phyloP scores from a whole-genome alignment of 2,329 filamentous ascomycete species.

The Ophiosphaerella narmari region DNA sequence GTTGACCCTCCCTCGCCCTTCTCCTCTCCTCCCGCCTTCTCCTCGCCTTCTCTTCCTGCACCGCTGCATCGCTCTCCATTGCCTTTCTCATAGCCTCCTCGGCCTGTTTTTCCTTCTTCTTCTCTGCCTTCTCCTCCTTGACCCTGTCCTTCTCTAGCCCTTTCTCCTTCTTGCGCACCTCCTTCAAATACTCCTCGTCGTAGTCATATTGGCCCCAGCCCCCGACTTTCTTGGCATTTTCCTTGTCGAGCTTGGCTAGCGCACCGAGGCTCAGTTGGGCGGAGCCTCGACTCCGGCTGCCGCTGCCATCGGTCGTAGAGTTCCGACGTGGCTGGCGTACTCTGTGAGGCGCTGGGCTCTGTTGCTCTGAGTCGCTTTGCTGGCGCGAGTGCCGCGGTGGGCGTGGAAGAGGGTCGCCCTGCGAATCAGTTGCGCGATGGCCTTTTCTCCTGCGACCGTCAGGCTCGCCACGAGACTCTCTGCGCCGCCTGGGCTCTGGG shows the following conservation, averaged over 20 bases:
- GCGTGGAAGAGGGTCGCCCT: constrained; percentile 42
- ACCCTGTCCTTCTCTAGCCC: constrained; percentile 40
- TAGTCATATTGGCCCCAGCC: constrained; percentile 49
- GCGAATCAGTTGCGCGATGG: constrained; percentile 48
- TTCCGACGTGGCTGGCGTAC: constrained; percentile 23
- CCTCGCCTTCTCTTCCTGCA: constrained; percentile 27
- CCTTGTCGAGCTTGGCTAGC: constrained; percentile 67
- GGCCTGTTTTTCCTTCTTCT: constrained; percentile 49
- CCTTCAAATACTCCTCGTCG: constrained; percentile 45
- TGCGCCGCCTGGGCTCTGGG: constrained; percentile 23
- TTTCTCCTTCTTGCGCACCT: constrained; percentile 44
- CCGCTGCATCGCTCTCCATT: constrained; percentile 24
- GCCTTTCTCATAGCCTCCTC: constrained; percentile 33
- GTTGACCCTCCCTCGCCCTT: constrained; percentile 37
- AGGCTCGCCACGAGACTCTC: constrained; percentile 22
- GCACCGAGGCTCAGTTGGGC: constrained; percentile 59
- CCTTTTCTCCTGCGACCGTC: constrained; percentile 38
- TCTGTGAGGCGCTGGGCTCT: constrained; percentile 31
- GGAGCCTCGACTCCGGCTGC: constrained; percentile 31
- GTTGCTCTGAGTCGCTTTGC: constrained; percentile 39
- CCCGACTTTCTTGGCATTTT: constrained; percentile 60
- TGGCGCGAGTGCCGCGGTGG: constrained; percentile 22
- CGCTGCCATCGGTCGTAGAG: constrained; percentile 32
- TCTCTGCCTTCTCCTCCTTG: constrained; percentile 35
- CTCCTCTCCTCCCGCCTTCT: constrained; percentile 36